Percentiles rank a stretch among this genome's conserved stretches.
These are phyloP conservation scores for Fraxinus xanthoxyloides DNA, from an alignment of 305 asterid species.

Conservation along the genomic window DNA sequence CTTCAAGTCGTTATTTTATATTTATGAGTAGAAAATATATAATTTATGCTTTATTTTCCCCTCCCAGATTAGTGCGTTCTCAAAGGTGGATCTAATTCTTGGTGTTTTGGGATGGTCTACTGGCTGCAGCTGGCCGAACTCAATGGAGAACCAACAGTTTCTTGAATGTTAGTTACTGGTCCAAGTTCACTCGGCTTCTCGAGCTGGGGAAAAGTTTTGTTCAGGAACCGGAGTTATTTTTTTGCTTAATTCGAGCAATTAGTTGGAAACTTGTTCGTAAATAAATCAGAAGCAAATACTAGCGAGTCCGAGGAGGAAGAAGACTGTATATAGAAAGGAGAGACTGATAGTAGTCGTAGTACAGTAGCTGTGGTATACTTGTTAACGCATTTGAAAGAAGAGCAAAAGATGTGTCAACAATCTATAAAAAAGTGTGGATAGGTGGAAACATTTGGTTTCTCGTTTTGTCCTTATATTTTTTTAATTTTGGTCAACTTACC, in stretches of 20 bases:
- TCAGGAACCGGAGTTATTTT: background rate
- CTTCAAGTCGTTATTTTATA: background rate
- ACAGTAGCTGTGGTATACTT: conserved; percentile 43
- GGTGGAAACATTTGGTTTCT: too few species aligned
- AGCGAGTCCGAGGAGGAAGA: conserved; percentile 31
- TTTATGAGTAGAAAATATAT: background rate
- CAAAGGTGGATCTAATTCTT: conserved; percentile 65
- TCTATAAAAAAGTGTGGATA: too few species aligned
- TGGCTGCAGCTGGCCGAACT: conserved; percentile 86
- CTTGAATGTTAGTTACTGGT: conserved; percentile 51
- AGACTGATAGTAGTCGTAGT: conserved; percentile 36
- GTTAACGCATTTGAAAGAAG: background rate
- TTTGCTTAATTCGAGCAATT: background rate
- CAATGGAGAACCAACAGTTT: conserved; percentile 45
- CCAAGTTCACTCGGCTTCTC: conserved; percentile 28
- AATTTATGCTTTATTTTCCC: background rate
- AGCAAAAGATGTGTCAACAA: background rate
- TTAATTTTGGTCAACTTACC: background rate
- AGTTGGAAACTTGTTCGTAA: conserved; percentile 25
- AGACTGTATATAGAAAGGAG: conserved; percentile 55
- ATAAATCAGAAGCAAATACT: conserved; percentile 23
- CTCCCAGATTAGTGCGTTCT: conserved; percentile 62
- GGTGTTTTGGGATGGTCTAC: conserved; percentile 92
- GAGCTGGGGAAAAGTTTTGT: conserved; percentile 53
- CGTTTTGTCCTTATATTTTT: too few species aligned